Evolutionary conservation across 139 green algal genomes (phyloP).

Genomic region (Chloropicon primus): DNA sequence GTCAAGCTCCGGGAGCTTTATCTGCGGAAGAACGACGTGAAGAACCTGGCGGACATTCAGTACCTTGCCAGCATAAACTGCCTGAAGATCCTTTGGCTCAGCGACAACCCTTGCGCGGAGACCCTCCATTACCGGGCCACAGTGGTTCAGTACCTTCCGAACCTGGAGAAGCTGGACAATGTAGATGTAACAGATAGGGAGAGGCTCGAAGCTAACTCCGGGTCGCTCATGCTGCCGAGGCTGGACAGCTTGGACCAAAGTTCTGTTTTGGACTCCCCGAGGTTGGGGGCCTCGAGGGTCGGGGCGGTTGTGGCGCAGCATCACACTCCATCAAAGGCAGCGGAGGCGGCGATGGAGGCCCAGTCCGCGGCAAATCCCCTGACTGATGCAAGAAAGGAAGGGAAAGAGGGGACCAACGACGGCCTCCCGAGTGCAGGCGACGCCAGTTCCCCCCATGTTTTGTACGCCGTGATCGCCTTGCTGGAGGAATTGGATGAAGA

Average conservation of each 20-base stretch:
- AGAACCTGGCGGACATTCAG: slow-evolving; percentile 32
- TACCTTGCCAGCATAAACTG: slow-evolving; percentile 5
- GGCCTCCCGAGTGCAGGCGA: neutral
- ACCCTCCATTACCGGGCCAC: neutral
- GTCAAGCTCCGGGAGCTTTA: slow-evolving; percentile 35
- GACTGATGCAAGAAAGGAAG: too few species aligned
- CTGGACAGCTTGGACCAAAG: neutral
- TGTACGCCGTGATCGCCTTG: slow-evolving; percentile 58
- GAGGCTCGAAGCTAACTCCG: neutral
- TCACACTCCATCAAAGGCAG: neutral
- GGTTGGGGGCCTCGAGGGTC: neutral
- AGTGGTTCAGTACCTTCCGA: neutral
- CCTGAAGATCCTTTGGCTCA: slow-evolving; percentile 7
- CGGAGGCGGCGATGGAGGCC: neutral
- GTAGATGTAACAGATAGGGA: neutral
- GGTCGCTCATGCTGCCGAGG: neutral
- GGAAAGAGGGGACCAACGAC: neutral
- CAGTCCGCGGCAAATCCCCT: neutral
- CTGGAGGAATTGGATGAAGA: slow-evolving; percentile 39
- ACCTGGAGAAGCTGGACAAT: slow-evolving; percentile 11
- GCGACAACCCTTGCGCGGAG: slow-evolving; percentile 12
- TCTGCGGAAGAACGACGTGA: slow-evolving; percentile 49
- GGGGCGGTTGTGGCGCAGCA: neutral
- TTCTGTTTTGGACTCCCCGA: neutral
- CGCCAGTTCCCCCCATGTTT: slow-evolving; percentile 15